A percentile compares a stretch with the other conserved stretches of the same genome.
Evolutionary conservation across 495 filamentous ascomycete genomes (phyloP).

Genomic region (Cercophora samala): DNA sequence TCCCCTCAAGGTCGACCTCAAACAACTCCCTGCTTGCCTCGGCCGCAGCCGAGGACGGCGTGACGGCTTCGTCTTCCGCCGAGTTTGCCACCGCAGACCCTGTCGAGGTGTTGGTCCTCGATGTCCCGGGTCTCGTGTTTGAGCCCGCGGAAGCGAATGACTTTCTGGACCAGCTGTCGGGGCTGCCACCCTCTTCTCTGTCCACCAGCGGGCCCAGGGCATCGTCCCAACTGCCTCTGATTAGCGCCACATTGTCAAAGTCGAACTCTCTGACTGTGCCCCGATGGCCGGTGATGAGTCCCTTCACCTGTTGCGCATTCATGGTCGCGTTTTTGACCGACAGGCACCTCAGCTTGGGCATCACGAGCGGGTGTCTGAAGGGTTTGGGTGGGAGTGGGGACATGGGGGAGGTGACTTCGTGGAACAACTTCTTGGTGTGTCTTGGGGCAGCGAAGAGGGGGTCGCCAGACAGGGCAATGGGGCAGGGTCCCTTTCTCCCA

Average conservation of each 20-base stretch:
- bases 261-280: constrained; percentile 64
- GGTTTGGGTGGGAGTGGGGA: constrained; percentile 47
- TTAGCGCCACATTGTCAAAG: constrained; percentile 64
- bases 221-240: constrained; percentile 69
- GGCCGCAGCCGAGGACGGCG: constrained; percentile 38
- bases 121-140: constrained; percentile 19
- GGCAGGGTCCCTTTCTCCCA: constrained; percentile 63
- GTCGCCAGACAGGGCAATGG: constrained; percentile 62
- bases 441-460: constrained; percentile 55
- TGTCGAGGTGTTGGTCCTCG: constrained; percentile 23
- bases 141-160: constrained; percentile 29
- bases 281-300: constrained; percentile 59
- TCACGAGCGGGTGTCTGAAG: constrained; percentile 47
- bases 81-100: constrained; percentile 25
- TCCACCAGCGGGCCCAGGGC: constrained; percentile 63
- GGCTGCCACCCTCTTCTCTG: constrained; percentile 12
- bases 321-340: constrained; percentile 64
- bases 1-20: constrained; percentile 39
- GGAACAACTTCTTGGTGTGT: constrained; percentile 48
- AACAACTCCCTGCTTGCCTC: constrained; percentile 43
- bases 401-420: constrained; percentile 54
- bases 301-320: constrained; percentile 62
- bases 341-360: constrained; percentile 58
- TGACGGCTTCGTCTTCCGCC: constrained; percentile 29
- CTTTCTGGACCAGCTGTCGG: constrained; percentile 42